A percentile compares a stretch with the other conserved stretches of the same genome.
These are phyloP conservation scores for Rhododendron vialii DNA, from an alignment of 148 eudicot species.

Conservation along the genomic window DNA sequence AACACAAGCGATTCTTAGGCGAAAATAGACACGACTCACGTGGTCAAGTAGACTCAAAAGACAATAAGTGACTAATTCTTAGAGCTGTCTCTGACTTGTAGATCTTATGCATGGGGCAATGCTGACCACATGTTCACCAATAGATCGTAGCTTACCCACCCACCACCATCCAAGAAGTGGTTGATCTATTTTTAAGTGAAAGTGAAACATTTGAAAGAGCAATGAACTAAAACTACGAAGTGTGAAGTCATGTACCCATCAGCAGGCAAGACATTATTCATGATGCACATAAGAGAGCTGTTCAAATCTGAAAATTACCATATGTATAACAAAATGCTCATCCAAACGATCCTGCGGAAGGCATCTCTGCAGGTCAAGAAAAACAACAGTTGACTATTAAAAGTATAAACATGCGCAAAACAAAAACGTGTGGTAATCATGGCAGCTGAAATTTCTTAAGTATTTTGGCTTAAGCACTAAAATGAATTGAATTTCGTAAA, in stretches of 20 bases:
- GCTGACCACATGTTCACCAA: not conserved
- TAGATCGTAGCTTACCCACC: not conserved
- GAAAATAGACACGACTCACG: not conserved
- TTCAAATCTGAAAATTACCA: constrained; percentile 45
- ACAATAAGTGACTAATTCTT: not conserved
- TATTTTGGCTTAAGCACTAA: not conserved
- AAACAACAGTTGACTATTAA: constrained; percentile 14
- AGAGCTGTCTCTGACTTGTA: not conserved
- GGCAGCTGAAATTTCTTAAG: constrained; percentile 4
- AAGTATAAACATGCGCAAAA: not conserved
- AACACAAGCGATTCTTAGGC: not conserved
- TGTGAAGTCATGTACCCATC: not conserved
- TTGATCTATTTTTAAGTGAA: not conserved
- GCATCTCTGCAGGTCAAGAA: constrained; percentile 66
- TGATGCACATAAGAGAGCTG: not conserved
- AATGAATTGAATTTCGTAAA: not conserved
- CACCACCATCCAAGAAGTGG: not conserved
- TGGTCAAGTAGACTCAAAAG: not conserved
- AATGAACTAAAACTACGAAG: not conserved
- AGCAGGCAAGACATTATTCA: not conserved
- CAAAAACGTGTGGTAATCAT: not conserved
- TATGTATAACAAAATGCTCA: constrained; percentile 83
- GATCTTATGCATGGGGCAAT: not conserved
- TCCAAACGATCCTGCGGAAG: constrained; percentile 83
- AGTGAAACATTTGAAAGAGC: not conserved